These are phyloP conservation scores for Scheffersomyces coipomensis DNA, from an alignment of 805 yeast genomes.

Conservation along the genomic window DNA sequence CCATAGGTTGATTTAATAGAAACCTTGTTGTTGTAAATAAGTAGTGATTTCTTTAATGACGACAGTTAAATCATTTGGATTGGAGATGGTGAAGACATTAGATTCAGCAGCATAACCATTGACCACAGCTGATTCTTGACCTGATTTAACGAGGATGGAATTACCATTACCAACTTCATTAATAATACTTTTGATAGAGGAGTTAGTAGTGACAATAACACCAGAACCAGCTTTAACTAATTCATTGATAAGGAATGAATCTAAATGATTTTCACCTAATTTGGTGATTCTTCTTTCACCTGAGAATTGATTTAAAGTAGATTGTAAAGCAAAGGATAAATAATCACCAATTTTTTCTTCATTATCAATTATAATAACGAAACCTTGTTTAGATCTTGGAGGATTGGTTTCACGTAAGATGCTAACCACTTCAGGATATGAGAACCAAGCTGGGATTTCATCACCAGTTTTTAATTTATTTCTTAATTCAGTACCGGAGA, in stretches of 20 bases:
- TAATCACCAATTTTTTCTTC: slow-evolving; percentile 43
- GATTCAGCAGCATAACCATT: slow-evolving; percentile 12
- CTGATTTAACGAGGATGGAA: slow-evolving; percentile 39
- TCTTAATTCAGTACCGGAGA: slow-evolving; percentile 93
- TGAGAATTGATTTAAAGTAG: slow-evolving; percentile 84
- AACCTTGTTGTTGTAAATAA: slow-evolving; percentile 79
- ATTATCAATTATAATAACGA: slow-evolving; percentile 58
- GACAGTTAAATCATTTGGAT: slow-evolving; percentile 17
- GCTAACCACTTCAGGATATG: slow-evolving; percentile 92
- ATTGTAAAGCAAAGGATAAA: slow-evolving; percentile 79
- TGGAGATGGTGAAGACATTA: slow-evolving; percentile 11
- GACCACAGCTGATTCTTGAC: not conserved
- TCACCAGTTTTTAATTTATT: slow-evolving; percentile 82
- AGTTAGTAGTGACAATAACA: slow-evolving; percentile 60
- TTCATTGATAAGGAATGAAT: slow-evolving; percentile 66
- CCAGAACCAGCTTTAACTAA: slow-evolving; percentile 90
- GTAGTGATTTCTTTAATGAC: slow-evolving; percentile 74
- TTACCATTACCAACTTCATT: slow-evolving; percentile 56
- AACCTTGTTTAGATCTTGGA: slow-evolving; percentile 87
- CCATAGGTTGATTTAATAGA: too few species aligned
- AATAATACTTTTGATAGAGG: slow-evolving; percentile 53
- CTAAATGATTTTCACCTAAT: slow-evolving; percentile 34
- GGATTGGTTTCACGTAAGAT: slow-evolving; percentile 91
- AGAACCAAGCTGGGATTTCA: slow-evolving; percentile 94
- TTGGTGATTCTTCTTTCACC: slow-evolving; percentile 80